Evolutionary conservation across 164 flowering plant genomes (phyloP).

Genomic region (Kingdonia uniflora): DNA sequence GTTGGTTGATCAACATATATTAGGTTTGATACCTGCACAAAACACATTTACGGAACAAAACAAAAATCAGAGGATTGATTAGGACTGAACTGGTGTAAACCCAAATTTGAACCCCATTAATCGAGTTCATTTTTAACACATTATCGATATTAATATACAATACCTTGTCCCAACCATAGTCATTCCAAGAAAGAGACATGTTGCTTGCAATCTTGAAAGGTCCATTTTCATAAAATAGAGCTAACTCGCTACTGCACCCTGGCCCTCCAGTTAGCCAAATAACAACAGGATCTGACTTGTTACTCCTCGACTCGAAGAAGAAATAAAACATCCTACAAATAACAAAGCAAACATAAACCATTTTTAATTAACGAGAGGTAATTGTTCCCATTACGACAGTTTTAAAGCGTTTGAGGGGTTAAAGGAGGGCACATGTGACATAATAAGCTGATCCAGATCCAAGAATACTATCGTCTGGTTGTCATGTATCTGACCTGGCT

Average conservation of each 20-base stretch:
- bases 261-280: constrained; percentile 84
- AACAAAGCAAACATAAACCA: neutral
- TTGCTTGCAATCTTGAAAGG: constrained; percentile 53
- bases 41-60: neutral
- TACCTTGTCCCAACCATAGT: constrained; percentile 89
- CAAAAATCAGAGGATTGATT: too few relatives aligned
- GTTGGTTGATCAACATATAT: constrained; percentile 72
- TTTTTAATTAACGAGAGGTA: neutral
- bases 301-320: constrained; percentile 71
- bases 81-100: too few relatives aligned
- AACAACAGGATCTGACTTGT: constrained; percentile 59
- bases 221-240: constrained; percentile 72
- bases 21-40: constrained; percentile 54
- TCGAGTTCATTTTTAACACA: neutral
- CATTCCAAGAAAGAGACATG: constrained; percentile 76
- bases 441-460: neutral
- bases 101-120: too few relatives aligned
- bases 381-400: too few relatives aligned
- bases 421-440: too few relatives aligned
- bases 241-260: constrained; percentile 71
- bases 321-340: constrained; percentile 80
- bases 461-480: too few relatives aligned
- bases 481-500: too few relatives aligned
- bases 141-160: neutral
- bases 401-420: too few relatives aligned